A percentile compares a stretch with the other conserved stretches of the same genome.
phyloP scores from a whole-genome alignment of 2,329 filamentous ascomycete species.

The Ceratocystis destructans region DNA sequence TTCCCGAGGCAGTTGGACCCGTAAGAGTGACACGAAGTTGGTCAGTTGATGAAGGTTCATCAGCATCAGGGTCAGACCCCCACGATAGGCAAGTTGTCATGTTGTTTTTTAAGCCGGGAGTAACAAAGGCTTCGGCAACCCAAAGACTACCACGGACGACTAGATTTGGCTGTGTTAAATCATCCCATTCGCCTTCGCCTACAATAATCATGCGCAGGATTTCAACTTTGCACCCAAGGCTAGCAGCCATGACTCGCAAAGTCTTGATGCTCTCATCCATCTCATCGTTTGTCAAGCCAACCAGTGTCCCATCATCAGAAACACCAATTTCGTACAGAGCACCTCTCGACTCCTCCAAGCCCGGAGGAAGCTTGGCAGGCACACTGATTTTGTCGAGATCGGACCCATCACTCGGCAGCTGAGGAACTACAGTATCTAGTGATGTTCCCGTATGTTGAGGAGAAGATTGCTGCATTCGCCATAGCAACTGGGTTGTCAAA shows the following conservation, averaged over 20 bases:
- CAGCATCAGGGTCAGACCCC: background rate
- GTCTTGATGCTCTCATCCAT: constrained; percentile 82
- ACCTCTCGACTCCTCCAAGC: constrained; percentile 82
- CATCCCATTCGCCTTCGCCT: constrained; percentile 62
- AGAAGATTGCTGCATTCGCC: constrained; percentile 88
- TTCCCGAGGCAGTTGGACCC: constrained; percentile 80
- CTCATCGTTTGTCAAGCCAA: constrained; percentile 80
- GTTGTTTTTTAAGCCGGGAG: constrained; percentile 42
- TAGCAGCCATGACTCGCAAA: constrained; percentile 79
- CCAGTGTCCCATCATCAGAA: constrained; percentile 80
- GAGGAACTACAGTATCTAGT: constrained; percentile 59
- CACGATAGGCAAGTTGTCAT: constrained; percentile 6
- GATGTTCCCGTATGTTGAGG: constrained; percentile 75
- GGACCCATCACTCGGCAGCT: constrained; percentile 51
- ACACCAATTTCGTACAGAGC: constrained; percentile 95
- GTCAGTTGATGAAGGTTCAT: constrained; percentile 39
- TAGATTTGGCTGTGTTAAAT: constrained; percentile 22
- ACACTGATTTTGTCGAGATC: constrained; percentile 35
- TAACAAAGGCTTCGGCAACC: constrained; percentile 84
- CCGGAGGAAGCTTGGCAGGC: constrained; percentile 51
- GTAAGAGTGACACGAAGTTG: constrained; percentile 79
- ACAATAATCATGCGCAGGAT: constrained; percentile 71
- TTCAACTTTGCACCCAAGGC: constrained; percentile 73
- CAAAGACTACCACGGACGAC: constrained; percentile 42
- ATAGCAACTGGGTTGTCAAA: constrained; percentile 85